Evolutionary conservation across 305 asterid species (phyloP).

Genomic region (Fraxinus nigra): DNA sequence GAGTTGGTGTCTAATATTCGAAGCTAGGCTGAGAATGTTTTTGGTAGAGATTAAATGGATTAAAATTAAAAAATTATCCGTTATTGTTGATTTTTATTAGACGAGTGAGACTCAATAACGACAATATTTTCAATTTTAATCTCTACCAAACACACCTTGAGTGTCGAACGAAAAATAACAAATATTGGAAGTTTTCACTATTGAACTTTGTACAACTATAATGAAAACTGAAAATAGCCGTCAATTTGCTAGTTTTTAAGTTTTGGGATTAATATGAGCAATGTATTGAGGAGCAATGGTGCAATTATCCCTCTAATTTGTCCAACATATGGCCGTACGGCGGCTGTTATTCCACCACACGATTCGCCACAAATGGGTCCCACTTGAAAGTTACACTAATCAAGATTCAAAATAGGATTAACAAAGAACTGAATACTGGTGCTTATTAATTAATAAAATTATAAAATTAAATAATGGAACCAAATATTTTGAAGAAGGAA

Average conservation of each 20-base stretch:
- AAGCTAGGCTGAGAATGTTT: not conserved
- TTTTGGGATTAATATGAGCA: not conserved
- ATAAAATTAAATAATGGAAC: not conserved
- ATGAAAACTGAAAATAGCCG: not conserved
- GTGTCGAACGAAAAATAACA: not conserved
- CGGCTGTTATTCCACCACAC: not conserved
- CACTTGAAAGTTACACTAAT: not conserved
- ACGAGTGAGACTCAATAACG: too few species aligned
- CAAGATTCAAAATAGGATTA: not conserved
- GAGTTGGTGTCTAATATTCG: not conserved
- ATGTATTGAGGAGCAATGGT: not conserved
- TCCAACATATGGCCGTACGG: not conserved
- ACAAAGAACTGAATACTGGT: not conserved
- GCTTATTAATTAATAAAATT: not conserved
- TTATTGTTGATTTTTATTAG: too few species aligned
- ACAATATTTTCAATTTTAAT: too few species aligned
- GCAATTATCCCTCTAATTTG: not conserved
- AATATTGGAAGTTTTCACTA: not conserved
- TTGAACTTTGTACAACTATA: not conserved
- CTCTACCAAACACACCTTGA: not conserved
- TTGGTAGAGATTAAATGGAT: too few species aligned
- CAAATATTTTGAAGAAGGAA: not conserved
- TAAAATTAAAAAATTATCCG: too few species aligned
- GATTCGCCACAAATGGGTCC: conserved; percentile 30
- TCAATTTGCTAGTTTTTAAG: not conserved